Percentiles rank a stretch among this genome's conserved stretches.
These are phyloP conservation scores for Chaetomium cochliodes DNA, from an alignment of 495 filamentous ascomycete species.

Conservation along the genomic window DNA sequence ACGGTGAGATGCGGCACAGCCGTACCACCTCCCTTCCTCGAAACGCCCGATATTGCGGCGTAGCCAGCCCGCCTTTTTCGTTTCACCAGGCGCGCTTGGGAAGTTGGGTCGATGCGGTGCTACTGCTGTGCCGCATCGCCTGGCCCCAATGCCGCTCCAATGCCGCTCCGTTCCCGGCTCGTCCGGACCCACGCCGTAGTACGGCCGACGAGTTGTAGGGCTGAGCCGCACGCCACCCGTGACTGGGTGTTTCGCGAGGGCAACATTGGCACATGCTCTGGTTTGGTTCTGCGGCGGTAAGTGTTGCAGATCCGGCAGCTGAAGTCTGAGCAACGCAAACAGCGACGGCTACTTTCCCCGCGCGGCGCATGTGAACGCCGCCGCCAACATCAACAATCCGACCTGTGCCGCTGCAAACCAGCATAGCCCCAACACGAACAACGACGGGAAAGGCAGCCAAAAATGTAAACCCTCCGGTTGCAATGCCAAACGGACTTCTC, in stretches of 20 bases:
- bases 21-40: neutral
- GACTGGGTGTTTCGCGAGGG: neutral
- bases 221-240: neutral
- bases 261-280: neutral
- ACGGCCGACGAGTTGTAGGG: neutral
- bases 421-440: neutral
- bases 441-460: neutral
- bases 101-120: neutral
- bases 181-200: neutral
- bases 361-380: neutral
- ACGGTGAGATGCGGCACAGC: slow-evolving; percentile 7
- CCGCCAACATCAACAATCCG: neutral
- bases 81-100: neutral
- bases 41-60: slow-evolving; percentile 7
- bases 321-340: no score
- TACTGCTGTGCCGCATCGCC: neutral
- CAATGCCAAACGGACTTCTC: neutral
- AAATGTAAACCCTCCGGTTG: neutral
- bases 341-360: neutral
- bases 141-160: neutral
- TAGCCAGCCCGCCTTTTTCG: neutral
- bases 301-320: no score
- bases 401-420: neutral
- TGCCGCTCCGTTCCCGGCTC: neutral
- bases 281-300: no score